Evolutionary conservation across 192 early-diverging fungal species (phyloP), one percentile per base, ranked within the genome.

Genomic region (Endogone sp.): DNA sequence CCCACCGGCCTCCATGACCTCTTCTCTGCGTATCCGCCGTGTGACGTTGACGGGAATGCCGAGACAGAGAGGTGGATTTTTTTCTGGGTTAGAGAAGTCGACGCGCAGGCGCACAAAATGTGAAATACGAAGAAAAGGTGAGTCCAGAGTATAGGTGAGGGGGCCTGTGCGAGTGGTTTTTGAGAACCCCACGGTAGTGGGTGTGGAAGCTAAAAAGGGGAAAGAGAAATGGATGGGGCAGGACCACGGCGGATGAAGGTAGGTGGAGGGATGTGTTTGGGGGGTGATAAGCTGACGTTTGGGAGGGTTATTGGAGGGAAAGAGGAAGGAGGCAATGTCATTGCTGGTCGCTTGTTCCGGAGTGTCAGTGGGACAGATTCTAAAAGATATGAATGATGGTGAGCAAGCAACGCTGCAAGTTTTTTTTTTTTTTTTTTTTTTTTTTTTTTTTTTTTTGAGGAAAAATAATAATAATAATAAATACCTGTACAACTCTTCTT

Each of bases 401-500:
- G 49, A 67, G 23, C 56, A 31, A 24, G 28, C 27, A 69, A 56
- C 16, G 66, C 25, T 62, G 25, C 56, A 20, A 32, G 25, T 54
- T 56, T 54, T 55, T 60, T 26, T 37, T 49, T 9, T 23, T 63
- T 20, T 20, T 25, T 44, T 22, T 60, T 60, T 23, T 28, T 60
- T 28, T n/a, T 10, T 23, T 9, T 9, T 10, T 60, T 60, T 4
- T 26, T 60, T 9, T 20, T 10, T 9, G 9, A 60, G 27, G 3
- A 60, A 9, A 60, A 26, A 60, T 60, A 23, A 60, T 26, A 60
- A 60, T 26, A 4, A n/a, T 10, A 6, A 60, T 57, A 71, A 67
- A 44, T 68, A 31, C 23, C 60, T 66, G 31, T 76, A 76, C n/a
- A 76, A 2, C 30, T 76, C 75, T 68, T 76, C 75, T 65, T 76